Percentiles rank a stretch among this genome's conserved stretches.
Conservation (phyloP, 164 flowering plant genomes). For the Macadamia integrifolia region DNA sequence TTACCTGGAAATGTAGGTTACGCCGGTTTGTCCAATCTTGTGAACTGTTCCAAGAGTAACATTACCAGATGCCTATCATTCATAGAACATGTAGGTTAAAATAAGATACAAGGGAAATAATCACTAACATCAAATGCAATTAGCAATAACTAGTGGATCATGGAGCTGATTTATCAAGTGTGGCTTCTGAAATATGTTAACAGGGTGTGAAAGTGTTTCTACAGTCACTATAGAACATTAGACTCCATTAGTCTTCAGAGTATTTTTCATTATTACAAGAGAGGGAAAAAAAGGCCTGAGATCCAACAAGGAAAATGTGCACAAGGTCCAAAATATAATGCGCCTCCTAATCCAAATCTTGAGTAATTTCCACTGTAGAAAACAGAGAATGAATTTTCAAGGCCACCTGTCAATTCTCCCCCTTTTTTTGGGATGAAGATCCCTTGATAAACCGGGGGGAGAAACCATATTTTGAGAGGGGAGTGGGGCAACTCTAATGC, state of each 20-base stretch:
- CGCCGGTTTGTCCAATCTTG: conserved; percentile 90
- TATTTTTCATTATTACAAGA: too few relatives aligned
- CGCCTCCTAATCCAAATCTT: too few relatives aligned
- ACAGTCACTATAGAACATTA: background rate
- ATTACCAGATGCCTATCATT: conserved; percentile 85
- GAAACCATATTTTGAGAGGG: too few relatives aligned
- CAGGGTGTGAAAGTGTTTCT: background rate
- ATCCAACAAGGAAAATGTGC: too few relatives aligned
- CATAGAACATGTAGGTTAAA: background rate
- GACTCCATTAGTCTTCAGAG: background rate
- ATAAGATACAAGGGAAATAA: background rate
- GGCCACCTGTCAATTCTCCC: too few relatives aligned
- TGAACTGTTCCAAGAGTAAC: conserved; percentile 82
- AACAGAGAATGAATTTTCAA: too few relatives aligned
- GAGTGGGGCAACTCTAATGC: too few relatives aligned
- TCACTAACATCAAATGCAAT: background rate
- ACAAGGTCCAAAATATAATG: too few relatives aligned
- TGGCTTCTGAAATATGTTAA: background rate
- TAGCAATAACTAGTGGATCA: background rate
- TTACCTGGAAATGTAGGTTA: conserved; percentile 90
- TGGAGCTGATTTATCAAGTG: background rate
- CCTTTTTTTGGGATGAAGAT: too few relatives aligned
- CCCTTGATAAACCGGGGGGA: too few relatives aligned
- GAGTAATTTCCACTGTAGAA: too few relatives aligned
- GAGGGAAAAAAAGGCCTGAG: too few relatives aligned